A percentile compares a stretch with the other conserved stretches of the same genome.
Conservation (phyloP, 1,139 yeast species). For the Kurtzmaniella quercitrusa region DNA sequence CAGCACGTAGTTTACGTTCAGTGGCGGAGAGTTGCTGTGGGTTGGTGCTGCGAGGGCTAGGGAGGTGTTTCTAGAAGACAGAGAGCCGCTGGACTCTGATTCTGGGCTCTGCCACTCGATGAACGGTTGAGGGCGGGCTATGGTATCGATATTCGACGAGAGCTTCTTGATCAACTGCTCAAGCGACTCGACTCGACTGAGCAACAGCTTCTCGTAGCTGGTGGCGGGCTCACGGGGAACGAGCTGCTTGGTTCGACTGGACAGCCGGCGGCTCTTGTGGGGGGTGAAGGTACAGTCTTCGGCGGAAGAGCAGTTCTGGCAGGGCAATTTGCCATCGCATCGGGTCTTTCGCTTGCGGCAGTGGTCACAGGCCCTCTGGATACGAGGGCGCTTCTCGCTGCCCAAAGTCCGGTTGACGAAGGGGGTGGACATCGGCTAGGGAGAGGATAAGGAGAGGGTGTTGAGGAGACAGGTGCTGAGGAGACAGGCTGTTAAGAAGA, state of each 20-base stretch:
- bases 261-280: slow-evolving; percentile 14
- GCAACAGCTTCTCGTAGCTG: slow-evolving; percentile 4
- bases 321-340: slow-evolving; percentile 21
- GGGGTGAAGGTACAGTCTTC: slow-evolving; percentile 15
- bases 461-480: too few relatives aligned
- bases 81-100: not conserved
- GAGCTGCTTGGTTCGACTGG: slow-evolving; percentile 8
- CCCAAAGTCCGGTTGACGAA: slow-evolving; percentile 7
- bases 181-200: slow-evolving; percentile 8
- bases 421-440: slow-evolving; percentile 4
- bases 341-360: slow-evolving; percentile 23
- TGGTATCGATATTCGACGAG: slow-evolving; percentile 9
- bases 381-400: slow-evolving; percentile 12
- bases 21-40: not conserved
- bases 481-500: not conserved
- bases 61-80: not conserved
- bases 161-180: slow-evolving; percentile 8
- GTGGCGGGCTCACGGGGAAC: not conserved
- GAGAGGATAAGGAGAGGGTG: not conserved
- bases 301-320: slow-evolving; percentile 16
- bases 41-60: not conserved
- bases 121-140: not conserved
- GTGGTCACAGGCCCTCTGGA: slow-evolving; percentile 20
- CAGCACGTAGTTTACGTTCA: too few relatives aligned
- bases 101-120: not conserved